These are phyloP conservation scores for Entomortierella beljakovae DNA, from an alignment of 192 early-diverging fungal species.

Conservation along the genomic window DNA sequence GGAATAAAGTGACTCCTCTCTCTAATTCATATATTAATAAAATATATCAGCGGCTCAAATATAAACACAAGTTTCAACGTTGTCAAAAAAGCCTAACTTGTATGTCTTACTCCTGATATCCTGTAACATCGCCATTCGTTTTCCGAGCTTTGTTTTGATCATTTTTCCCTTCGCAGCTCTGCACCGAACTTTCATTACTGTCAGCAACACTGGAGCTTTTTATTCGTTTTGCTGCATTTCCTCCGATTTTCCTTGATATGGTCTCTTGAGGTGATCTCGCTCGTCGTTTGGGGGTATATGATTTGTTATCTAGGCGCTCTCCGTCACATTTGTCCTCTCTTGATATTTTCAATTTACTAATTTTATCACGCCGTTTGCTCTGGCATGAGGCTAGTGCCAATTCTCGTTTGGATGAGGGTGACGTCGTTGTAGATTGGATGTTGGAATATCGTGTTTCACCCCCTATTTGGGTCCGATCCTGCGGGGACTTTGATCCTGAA, in stretches of 20 bases:
- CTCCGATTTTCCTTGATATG: background rate
- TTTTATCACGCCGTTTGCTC: too few species aligned
- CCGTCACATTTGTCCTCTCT: background rate
- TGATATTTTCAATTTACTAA: too few species aligned
- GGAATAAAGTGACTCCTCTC: background rate
- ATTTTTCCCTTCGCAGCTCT: background rate
- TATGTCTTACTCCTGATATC: constrained; percentile 1
- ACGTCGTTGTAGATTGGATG: background rate
- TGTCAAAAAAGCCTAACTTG: too few species aligned
- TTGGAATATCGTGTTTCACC: background rate
- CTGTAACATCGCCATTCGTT: background rate
- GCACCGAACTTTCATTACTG: background rate
- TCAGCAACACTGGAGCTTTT: background rate
- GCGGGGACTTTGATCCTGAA: background rate
- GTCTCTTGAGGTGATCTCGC: background rate
- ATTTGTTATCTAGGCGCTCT: background rate
- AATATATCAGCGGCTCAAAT: background rate
- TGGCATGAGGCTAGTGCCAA: too few species aligned
- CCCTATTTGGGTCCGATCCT: background rate
- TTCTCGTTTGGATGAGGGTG: background rate
- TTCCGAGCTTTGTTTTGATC: background rate
- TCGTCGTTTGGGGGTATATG: background rate
- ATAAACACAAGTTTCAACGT: background rate
- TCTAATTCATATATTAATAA: background rate
- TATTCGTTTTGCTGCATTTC: background rate